These are phyloP conservation scores for Podaxis rugospora DNA, from an alignment of 768 basidiomycete species.

Conservation along the genomic window DNA sequence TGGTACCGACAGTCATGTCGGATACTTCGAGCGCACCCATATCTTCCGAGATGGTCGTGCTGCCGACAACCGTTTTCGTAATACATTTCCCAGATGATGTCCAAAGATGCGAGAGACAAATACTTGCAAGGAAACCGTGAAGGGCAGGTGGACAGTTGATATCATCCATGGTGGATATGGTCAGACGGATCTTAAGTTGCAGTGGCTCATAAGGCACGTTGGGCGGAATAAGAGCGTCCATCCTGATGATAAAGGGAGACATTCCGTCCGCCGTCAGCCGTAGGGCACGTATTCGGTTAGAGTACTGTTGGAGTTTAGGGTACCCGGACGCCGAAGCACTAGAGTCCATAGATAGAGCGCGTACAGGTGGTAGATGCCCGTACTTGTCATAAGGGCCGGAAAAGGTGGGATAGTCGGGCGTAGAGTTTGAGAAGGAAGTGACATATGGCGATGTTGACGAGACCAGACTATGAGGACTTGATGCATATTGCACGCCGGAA, in stretches of 20 bases:
- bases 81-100: slow-evolving; percentile 52
- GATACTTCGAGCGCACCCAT: slow-evolving; percentile 45
- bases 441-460: slow-evolving; percentile 3
- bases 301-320: slow-evolving; percentile 15
- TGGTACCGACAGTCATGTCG: slow-evolving; percentile 42
- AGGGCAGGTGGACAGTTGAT: slow-evolving; percentile 48
- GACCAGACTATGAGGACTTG: background rate
- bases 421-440: slow-evolving; percentile 1
- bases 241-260: slow-evolving; percentile 54
- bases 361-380: slow-evolving; percentile 4
- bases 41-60: slow-evolving; percentile 50
- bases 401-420: slow-evolving; percentile 3
- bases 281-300: slow-evolving; percentile 35
- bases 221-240: slow-evolving; percentile 42
- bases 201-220: slow-evolving; percentile 7
- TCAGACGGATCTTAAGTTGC: slow-evolving; percentile 52
- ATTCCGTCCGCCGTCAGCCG: slow-evolving; percentile 66
- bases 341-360: slow-evolving; percentile 26
- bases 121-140: slow-evolving; percentile 58
- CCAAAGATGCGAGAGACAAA: slow-evolving; percentile 54
- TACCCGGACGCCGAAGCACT: slow-evolving; percentile 23
- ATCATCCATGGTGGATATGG: slow-evolving; percentile 52
- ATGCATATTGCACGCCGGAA: background rate
- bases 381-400: slow-evolving; percentile 2
- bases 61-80: slow-evolving; percentile 54